phyloP scores from a whole-genome alignment of 768 basidiomycete species.

The Leucocoprinus sp. region DNA sequence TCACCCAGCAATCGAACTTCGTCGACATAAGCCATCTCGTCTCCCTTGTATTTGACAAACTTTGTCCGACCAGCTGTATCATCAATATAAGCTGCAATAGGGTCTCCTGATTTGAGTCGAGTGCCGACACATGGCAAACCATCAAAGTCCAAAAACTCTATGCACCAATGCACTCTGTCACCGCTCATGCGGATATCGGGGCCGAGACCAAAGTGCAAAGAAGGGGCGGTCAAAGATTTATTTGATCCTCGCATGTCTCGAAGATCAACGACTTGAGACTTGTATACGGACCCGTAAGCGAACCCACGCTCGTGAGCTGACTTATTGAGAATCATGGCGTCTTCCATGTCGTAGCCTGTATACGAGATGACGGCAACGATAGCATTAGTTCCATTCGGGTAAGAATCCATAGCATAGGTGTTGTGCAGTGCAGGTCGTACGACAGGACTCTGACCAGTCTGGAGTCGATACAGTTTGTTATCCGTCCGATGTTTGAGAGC shows the following conservation, averaged over 20 bases:
- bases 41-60: conserved; percentile 94
- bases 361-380: conserved; percentile 99
- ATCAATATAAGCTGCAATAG: conserved; percentile 81
- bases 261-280: conserved; percentile 86
- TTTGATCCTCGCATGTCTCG: conserved; percentile 67
- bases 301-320: conserved; percentile 98
- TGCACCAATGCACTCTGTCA: conserved; percentile 34
- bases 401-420: conserved; percentile 95
- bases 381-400: conserved; percentile 97
- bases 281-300: conserved; percentile 94
- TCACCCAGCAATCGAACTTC: conserved; percentile 84
- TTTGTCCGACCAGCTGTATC: conserved; percentile 76
- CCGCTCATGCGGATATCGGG: conserved; percentile 53
- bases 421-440: conserved; percentile 90
- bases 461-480: conserved; percentile 95
- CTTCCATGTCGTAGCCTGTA: conserved; percentile 99
- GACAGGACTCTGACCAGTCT: conserved; percentile 90
- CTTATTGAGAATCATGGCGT: conserved; percentile 99
- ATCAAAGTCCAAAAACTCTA: conserved; percentile 63
- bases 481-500: conserved; percentile 89
- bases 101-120: conserved; percentile 63
- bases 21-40: conserved; percentile 85
- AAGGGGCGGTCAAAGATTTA: conserved; percentile 46
- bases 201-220: conserved; percentile 87
- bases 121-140: conserved; percentile 79